These are phyloP conservation scores for Chrysoporthe deuterocubensis DNA, from an alignment of 2,329 filamentous ascomycete species.

Conservation along the genomic window DNA sequence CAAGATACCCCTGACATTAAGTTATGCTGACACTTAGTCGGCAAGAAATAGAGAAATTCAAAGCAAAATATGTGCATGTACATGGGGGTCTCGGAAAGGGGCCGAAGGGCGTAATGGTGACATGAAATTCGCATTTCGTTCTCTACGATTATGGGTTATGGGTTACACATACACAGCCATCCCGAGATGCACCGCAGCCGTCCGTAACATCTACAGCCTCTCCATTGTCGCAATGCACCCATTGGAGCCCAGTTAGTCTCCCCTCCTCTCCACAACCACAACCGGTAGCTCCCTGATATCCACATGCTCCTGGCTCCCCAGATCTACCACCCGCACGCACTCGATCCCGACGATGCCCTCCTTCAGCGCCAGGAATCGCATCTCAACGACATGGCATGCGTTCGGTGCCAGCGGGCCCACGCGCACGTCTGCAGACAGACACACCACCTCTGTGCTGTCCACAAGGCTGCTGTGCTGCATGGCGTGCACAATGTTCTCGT, in stretches of 20 bases:
- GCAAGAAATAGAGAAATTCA: not conserved
- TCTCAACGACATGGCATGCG: slow-evolving; percentile 73
- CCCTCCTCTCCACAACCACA: slow-evolving; percentile 56
- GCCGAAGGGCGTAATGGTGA: no score
- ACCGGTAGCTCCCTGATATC: slow-evolving; percentile 76
- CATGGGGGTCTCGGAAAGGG: not conserved
- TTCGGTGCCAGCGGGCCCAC: slow-evolving; percentile 74
- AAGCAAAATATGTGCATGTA: not conserved
- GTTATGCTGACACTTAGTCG: not conserved
- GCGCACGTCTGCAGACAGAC: slow-evolving; percentile 73
- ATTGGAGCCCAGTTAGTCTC: slow-evolving; percentile 15
- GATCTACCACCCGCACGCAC: slow-evolving; percentile 72
- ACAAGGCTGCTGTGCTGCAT: slow-evolving; percentile 69
- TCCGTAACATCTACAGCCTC: not conserved
- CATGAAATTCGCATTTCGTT: not conserved
- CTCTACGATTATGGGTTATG: slow-evolving; percentile 4
- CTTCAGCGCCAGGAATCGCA: slow-evolving; percentile 71
- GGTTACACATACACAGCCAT: not conserved
- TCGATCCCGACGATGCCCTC: slow-evolving; percentile 73
- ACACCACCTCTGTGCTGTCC: slow-evolving; percentile 71
- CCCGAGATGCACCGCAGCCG: not conserved
- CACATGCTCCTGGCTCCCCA: slow-evolving; percentile 75
- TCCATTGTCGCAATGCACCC: not conserved
- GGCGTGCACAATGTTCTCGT: slow-evolving; percentile 73
- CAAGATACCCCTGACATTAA: slow-evolving; percentile 15